Conservation (phyloP, 495 filamentous ascomycete genomes). For the Daldinia decipiens region DNA sequence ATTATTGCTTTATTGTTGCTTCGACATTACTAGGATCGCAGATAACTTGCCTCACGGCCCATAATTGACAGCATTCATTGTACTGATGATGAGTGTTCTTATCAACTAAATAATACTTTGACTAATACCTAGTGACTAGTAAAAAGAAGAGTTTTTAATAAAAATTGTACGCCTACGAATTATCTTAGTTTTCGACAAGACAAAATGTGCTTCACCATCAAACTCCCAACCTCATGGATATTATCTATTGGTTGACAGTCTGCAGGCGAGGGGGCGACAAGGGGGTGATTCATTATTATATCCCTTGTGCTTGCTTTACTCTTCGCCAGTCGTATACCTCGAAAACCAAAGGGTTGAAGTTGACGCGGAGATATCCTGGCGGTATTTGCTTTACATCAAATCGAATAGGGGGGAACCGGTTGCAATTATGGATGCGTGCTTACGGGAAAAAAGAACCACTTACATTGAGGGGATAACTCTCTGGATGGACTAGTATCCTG, state of each 20-base stretch:
- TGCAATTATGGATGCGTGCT: slow-evolving; percentile 2
- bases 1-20: neutral
- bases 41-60: neutral
- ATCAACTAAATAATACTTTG: neutral
- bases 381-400: slow-evolving; percentile 39
- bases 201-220: slow-evolving; percentile 77
- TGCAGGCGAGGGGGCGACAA: slow-evolving; percentile 69
- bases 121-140: no score
- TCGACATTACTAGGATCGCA: slow-evolving; percentile 1
- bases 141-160: neutral
- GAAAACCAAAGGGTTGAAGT: slow-evolving; percentile 70
- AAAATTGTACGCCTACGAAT: neutral
- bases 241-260: slow-evolving; percentile 66
- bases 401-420: neutral
- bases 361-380: slow-evolving; percentile 80
- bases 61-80: neutral
- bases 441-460: slow-evolving; percentile 9
- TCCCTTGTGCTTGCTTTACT: slow-evolving; percentile 60
- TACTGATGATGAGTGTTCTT: neutral
- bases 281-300: slow-evolving; percentile 47
- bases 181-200: neutral
- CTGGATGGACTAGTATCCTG: neutral
- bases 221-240: slow-evolving; percentile 68
- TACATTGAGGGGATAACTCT: slow-evolving; percentile 9
- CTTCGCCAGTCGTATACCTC: slow-evolving; percentile 83